Evolutionary conservation across 2,329 filamentous ascomycete genomes (phyloP).

Genomic region (Neonectria neomacrospora): DNA sequence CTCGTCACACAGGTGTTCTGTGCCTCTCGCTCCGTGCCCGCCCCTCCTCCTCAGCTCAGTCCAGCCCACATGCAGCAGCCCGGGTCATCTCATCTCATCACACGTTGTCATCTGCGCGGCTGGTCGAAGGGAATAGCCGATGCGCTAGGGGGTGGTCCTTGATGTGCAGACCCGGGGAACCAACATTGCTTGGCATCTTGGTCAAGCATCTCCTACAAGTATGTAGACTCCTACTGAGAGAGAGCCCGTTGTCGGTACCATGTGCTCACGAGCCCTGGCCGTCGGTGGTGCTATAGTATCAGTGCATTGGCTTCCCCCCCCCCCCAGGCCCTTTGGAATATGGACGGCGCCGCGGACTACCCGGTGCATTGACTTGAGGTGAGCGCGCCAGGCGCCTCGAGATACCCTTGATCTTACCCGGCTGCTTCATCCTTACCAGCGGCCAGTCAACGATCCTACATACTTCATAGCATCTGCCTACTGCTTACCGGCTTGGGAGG

Average conservation of each 20-base stretch:
- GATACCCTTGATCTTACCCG: background rate
- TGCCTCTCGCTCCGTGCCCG: constrained; percentile 15
- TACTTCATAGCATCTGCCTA: no score
- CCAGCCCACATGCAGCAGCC: constrained; percentile 18
- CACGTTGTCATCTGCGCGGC: constrained; percentile 24
- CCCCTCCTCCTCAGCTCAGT: background rate
- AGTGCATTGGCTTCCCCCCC: constrained; percentile 8
- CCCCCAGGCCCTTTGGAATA: constrained; percentile 6
- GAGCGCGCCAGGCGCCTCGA: background rate
- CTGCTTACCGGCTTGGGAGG: background rate
- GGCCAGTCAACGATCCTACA: background rate
- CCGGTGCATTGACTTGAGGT: background rate
- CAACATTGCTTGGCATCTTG: constrained; percentile 10
- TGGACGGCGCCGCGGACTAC: background rate
- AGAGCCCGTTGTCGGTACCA: constrained; percentile 8
- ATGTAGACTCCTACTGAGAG: no score
- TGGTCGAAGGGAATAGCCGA: constrained; percentile 31
- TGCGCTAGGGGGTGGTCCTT: constrained; percentile 14
- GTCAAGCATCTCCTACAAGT: background rate
- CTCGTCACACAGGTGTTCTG: constrained; percentile 22
- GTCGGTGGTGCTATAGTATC: background rate
- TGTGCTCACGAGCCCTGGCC: background rate
- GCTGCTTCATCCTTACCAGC: background rate
- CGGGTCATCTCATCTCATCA: constrained; percentile 21
- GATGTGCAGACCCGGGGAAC: constrained; percentile 20